Conservation (phyloP, 441 rosid species). For the Bruguiera hainesii region DNA sequence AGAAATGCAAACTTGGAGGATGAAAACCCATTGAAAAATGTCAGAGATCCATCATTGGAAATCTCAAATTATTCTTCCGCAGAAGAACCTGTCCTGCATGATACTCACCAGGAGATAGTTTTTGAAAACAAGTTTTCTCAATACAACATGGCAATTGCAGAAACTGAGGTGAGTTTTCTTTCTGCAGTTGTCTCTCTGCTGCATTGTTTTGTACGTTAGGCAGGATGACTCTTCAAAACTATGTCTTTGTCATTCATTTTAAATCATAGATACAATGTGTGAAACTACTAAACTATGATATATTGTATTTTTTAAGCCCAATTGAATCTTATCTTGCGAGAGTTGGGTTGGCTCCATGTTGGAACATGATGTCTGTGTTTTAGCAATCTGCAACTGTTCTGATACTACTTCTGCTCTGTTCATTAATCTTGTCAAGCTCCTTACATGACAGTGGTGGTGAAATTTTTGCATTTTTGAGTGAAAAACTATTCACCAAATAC, state of each 20-base stretch:
- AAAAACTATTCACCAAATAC: not conserved
- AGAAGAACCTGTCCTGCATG: constrained; percentile 7
- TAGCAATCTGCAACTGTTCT: not conserved
- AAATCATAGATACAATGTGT: not conserved
- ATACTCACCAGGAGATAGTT: constrained; percentile 20
- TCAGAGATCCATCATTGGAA: constrained; percentile 27
- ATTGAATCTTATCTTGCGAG: not conserved
- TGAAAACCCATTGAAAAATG: constrained; percentile 23
- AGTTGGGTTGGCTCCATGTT: not conserved
- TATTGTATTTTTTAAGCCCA: not conserved
- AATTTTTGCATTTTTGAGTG: not conserved
- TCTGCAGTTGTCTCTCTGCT: not conserved
- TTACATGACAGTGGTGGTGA: not conserved
- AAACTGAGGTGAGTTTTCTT: constrained; percentile 26
- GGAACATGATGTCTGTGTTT: not conserved
- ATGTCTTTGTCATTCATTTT: not conserved
- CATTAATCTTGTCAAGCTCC: not conserved
- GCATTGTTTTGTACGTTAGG: too few species aligned
- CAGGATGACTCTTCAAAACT: not conserved
- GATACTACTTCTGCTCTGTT: not conserved
- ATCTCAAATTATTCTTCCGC: constrained; percentile 21
- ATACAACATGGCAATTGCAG: constrained; percentile 27
- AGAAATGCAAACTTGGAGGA: constrained; percentile 20
- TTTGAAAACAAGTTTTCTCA: constrained; percentile 23
- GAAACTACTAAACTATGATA: not conserved